Conservation (phyloP, 371 early-diverging fungal species). For the Mortierella polycephala region DNA sequence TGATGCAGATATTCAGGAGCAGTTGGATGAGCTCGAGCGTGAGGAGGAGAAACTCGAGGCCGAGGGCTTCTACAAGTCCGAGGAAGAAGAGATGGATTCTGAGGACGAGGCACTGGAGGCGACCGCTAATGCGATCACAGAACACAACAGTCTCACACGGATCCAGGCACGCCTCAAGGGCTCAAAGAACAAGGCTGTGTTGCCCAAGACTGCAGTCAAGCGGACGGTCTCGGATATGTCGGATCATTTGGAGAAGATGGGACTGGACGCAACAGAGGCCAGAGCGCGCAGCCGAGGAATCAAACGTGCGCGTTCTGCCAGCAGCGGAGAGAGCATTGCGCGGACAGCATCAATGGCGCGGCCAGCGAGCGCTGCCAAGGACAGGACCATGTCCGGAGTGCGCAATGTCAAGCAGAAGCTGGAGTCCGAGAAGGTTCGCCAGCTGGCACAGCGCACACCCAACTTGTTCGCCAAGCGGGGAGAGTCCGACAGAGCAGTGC, state of each 20-base stretch:
- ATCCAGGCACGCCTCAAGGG: conserved; percentile 72
- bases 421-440: conserved; percentile 81
- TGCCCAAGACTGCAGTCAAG: conserved; percentile 69
- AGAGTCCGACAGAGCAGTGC: conserved; percentile 92
- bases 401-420: conserved; percentile 77
- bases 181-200: conserved; percentile 54
- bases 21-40: conserved; percentile 94
- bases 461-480: conserved; percentile 88
- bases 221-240: conserved; percentile 65
- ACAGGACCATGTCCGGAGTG: conserved; percentile 82
- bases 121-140: conserved; percentile 86
- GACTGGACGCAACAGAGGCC: conserved; percentile 59
- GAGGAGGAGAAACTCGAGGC: conserved; percentile 95
- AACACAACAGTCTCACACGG: conserved; percentile 83
- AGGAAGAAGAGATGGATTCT: conserved; percentile 77
- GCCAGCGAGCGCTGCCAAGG: conserved; percentile 58
- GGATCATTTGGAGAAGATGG: conserved; percentile 61
- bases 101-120: conserved; percentile 82
- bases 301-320: conserved; percentile 81
- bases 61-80: conserved; percentile 92
- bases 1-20: conserved; percentile 97
- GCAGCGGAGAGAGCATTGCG: conserved; percentile 68
- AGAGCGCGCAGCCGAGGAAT: conserved; percentile 68
- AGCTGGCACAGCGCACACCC: conserved; percentile 73
- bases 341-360: conserved; percentile 56